These are phyloP conservation scores for Zymoseptoria ardabiliae DNA, from an alignment of 2,329 filamentous ascomycete genomes.

Conservation along the genomic window DNA sequence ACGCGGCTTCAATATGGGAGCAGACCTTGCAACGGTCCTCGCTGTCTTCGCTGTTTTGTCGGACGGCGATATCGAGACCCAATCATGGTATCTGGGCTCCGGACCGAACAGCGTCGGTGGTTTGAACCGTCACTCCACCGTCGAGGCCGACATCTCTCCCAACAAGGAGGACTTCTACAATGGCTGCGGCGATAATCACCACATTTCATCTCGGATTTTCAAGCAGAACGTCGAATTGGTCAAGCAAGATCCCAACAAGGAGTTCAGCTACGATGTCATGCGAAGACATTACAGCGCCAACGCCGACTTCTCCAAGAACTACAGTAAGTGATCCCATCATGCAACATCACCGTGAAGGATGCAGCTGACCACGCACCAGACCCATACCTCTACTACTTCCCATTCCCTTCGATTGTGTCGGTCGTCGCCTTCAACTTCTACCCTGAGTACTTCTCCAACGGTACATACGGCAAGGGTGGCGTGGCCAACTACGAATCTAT, in stretches of 20 bases:
- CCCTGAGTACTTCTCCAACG: constrained; percentile 30
- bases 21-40: constrained; percentile 33
- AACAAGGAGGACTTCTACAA: constrained; percentile 31
- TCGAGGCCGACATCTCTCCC: constrained; percentile 26
- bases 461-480: constrained; percentile 31
- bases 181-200: constrained; percentile 29
- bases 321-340: neutral
- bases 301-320: constrained; percentile 9
- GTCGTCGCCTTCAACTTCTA: constrained; percentile 27
- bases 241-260: constrained; percentile 13
- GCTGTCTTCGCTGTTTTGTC: constrained; percentile 27
- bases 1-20: constrained; percentile 32
- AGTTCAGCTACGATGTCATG: constrained; percentile 25
- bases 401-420: constrained; percentile 27
- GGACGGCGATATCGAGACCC: constrained; percentile 22
- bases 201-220: constrained; percentile 26
- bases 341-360: neutral
- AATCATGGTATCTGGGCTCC: constrained; percentile 24
- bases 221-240: constrained; percentile 25
- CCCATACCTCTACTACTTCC: constrained; percentile 29
- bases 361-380: constrained; percentile 6
- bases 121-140: constrained; percentile 26
- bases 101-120: constrained; percentile 20
- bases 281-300: constrained; percentile 16
- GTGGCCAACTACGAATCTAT: constrained; percentile 30